Evolutionary conservation across 345 rosid species (phyloP).

Genomic region (Brassica incana): DNA sequence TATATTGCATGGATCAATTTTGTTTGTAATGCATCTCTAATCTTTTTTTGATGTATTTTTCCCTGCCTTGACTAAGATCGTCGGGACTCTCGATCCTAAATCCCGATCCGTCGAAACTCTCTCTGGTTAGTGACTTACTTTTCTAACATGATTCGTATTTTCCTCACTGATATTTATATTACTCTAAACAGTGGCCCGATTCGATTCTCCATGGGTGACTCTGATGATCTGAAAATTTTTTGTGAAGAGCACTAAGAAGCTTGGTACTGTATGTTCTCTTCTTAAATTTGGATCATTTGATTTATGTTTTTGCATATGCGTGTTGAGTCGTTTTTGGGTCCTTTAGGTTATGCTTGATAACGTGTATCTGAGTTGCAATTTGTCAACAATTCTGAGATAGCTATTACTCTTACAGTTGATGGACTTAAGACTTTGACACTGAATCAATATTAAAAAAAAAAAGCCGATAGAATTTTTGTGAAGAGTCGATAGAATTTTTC

Average conservation of each 20-base stretch:
- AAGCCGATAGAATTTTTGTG: no score
- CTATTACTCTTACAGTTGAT: conserved; percentile 74
- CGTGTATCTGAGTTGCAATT: conserved; percentile 93
- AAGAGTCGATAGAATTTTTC: no score
- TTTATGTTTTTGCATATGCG: conserved; percentile 5
- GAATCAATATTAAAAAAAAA: conserved; percentile 57
- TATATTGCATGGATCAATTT: background rate
- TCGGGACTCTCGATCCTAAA: conserved; percentile 86
- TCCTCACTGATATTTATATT: background rate
- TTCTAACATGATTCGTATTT: background rate
- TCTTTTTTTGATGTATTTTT: conserved; percentile 44
- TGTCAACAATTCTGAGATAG: conserved; percentile 63
- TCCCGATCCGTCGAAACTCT: conserved; percentile 78
- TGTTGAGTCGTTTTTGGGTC: background rate
- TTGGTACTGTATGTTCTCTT: conserved; percentile 64
- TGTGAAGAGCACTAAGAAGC: conserved; percentile 76
- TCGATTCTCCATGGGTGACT: conserved; percentile 84
- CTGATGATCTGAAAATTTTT: conserved; percentile 65
- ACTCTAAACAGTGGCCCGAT: conserved; percentile 62
- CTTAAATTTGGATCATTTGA: background rate
- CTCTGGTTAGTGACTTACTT: conserved; percentile 42
- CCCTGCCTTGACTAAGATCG: conserved; percentile 96
- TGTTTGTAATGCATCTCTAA: background rate
- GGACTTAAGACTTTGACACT: conserved; percentile 77
- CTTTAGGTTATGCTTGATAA: conserved; percentile 92